These are phyloP conservation scores for Xerocomus spinulosus DNA, from an alignment of 768 basidiomycete species.

Conservation along the genomic window DNA sequence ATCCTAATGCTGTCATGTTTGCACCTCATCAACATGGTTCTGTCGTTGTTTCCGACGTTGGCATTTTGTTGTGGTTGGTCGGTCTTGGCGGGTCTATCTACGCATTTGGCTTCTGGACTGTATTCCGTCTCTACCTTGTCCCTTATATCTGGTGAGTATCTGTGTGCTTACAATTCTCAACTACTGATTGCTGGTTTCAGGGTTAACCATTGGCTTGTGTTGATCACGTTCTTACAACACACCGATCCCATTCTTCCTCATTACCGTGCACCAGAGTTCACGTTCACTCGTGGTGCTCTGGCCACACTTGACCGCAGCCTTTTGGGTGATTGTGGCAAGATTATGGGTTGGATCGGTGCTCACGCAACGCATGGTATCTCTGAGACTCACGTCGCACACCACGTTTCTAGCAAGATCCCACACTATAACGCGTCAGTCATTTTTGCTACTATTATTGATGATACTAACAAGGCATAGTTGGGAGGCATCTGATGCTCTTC, in stretches of 20 bases:
- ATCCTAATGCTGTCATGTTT: constrained; percentile 75
- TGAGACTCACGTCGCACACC: constrained; percentile 91
- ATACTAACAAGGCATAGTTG: constrained; percentile 44
- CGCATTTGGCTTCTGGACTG: constrained; percentile 61
- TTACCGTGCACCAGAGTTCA: constrained; percentile 86
- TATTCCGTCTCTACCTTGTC: constrained; percentile 76
- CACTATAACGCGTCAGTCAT: constrained; percentile 74
- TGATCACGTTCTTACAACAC: constrained; percentile 98
- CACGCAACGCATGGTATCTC: constrained; percentile 88
- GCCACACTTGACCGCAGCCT: constrained; percentile 84
- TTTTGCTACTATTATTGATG: not conserved
- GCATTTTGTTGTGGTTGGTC: constrained; percentile 69
- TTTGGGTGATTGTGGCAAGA: constrained; percentile 68
- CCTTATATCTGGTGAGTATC: constrained; percentile 75
- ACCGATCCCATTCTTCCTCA: constrained; percentile 94
- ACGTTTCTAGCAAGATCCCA: constrained; percentile 92
- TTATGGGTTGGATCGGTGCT: constrained; percentile 84
- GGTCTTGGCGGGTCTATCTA: constrained; percentile 53
- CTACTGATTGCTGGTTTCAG: constrained; percentile 27
- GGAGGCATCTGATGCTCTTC: constrained; percentile 87
- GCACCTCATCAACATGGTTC: constrained; percentile 72
- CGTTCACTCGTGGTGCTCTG: constrained; percentile 90
- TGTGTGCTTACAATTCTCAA: not conserved
- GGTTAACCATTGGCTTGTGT: constrained; percentile 92
- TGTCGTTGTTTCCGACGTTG: constrained; percentile 78